Base-by-base conservation (phyloP, 345 rosid genomes). In the Atalantia buxifolia region DNA sequence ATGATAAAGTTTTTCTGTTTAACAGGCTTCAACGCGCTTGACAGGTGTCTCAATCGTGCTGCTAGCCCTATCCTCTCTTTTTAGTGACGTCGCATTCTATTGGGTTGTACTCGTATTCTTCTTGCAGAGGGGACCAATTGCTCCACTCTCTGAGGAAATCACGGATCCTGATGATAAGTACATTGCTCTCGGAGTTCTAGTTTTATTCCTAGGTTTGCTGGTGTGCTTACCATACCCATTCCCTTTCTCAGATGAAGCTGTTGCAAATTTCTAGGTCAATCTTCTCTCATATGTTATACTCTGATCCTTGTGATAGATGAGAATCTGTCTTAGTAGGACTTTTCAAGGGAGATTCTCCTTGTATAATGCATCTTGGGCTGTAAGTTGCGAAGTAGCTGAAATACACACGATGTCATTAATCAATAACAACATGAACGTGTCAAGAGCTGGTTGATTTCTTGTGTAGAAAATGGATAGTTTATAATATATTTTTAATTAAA, bases 41-140 rank as follows among this genome's bases (percentile, higher is more conserved):
- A 92, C 97, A 0, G 88, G 81, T 61, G 72, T 78, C 74, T 90
- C 97, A 45, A 89, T 93, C 35, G 92, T 25, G 38, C 89, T 95
- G 71, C 94, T 95, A 27, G 97, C 94, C 4, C 69, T 95, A 30
- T 88, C 95, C 35, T 92, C 99, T 4, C 82, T 92, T 81, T 86
- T 91, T 84, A 92, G 82, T 30, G 99, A 95, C 61, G 94, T 95
- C 2, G 94, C 97, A 35, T 95, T 95, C 86, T 92, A 91, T 83
- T 95, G 99, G 99, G 94, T 90, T 71, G 94, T 78, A 78, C 88
- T 93, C 78, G 85, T 95, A 82, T 88, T 91, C 89, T 88, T 95
- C 86, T 79, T 91, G 79, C 97, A 95, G 81, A 90, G 98, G 75
- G 95, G 94, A 33, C 98, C 99, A 1, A 88, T 92, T 42, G 91